Evolutionary conservation across 495 filamentous ascomycete genomes (phyloP), one percentile per base, ranked within the genome.

Genomic region (Opeltia flavorubescens): DNA sequence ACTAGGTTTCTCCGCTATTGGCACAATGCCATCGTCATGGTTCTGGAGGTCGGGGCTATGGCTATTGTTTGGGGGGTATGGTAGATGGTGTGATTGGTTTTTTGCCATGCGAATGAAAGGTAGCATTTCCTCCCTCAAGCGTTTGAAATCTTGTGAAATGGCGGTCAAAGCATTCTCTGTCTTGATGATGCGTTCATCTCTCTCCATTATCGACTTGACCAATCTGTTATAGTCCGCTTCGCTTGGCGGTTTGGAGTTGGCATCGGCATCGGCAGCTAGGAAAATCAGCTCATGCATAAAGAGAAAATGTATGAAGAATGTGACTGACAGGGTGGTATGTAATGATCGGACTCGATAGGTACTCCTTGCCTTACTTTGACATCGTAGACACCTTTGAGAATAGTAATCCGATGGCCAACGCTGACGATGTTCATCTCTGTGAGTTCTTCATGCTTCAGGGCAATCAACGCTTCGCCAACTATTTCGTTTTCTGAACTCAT

Each of bases 381-480:
- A 57, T 95, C 88, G 62, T 95, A 98, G 29, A 96, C 86, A 51
- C 75, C 83, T 66, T 95, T 95, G 41, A 98, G 71, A 34, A 98
- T 91, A 2, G 89, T 94, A 49, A 98, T 71, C 24, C 91, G 81
- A 64, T 98, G 91, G 3, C 91, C 91, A 30, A 95, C 84, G 61
- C 89, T 95, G 44, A 70, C 68, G 53, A 98, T 81, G 31, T 86
- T 87, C 78, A 98, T 89, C 58, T 94, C 83, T 63, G 88, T 94
- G 59, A 98, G 66, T 56, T 95, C 89, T 38, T 91, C 85, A 62
- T 96, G 91, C 51, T 82, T 80, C 44, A 98, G 66, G 27, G 84
- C 86, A 51, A 96, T 74, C 43, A 98, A 69, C 34, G 85, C 89
- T 59, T 95, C 87, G 41, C 91, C 91, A 33, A 89, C 81, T 56